phyloP scores from a whole-genome alignment of 2,329 filamentous ascomycete species.

The Plenodomus lindquistii region DNA sequence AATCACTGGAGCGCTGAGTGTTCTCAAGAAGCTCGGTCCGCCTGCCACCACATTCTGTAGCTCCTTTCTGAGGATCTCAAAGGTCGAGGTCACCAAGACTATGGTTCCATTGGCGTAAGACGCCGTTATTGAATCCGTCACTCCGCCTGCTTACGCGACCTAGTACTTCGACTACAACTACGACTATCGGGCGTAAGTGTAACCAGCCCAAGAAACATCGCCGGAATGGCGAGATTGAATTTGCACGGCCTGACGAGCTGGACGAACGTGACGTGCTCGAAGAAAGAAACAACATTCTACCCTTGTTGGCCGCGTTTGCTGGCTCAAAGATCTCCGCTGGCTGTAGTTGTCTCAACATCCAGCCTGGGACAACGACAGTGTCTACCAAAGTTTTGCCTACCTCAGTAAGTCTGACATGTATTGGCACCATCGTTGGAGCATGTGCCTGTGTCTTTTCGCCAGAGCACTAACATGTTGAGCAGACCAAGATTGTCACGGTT shows the following conservation, averaged over 20 bases:
- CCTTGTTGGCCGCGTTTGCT: conserved; percentile 1
- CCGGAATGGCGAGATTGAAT: not conserved
- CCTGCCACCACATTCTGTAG: conserved; percentile 8
- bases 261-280: not conserved
- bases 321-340: conserved; percentile 3
- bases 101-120: not conserved
- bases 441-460: too few relatives aligned
- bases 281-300: not conserved
- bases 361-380: not conserved
- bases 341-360: conserved; percentile 1
- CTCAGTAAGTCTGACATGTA: too few relatives aligned
- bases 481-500: too few relatives aligned
- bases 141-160: not conserved
- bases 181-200: not conserved
- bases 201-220: not conserved
- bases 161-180: not conserved
- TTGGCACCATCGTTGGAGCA: too few relatives aligned
- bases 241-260: not conserved
- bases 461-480: too few relatives aligned
- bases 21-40: conserved; percentile 8
- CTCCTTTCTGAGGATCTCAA: conserved; percentile 6
- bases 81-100: conserved; percentile 3
- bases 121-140: not conserved
- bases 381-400: not conserved
- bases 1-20: conserved; percentile 3